phyloP scores from a whole-genome alignment of 2,329 filamentous ascomycete species.

The Aureobasidium sp. region DNA sequence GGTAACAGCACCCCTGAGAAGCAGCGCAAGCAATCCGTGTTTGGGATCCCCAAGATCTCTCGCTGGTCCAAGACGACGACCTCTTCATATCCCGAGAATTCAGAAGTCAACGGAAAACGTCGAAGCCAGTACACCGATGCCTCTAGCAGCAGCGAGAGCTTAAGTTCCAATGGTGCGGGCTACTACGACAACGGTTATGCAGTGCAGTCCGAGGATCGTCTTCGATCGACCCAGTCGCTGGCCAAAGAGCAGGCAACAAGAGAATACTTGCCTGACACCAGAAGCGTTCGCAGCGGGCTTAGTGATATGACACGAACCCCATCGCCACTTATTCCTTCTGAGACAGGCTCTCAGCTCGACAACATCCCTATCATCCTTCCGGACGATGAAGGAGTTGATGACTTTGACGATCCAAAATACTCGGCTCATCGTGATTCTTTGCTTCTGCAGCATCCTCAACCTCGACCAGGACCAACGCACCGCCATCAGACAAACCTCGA shows the following conservation, averaged over 20 bases:
- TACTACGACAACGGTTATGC: slow-evolving; percentile 44
- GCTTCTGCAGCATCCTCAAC: slow-evolving; percentile 72
- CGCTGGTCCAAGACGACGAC: slow-evolving; percentile 96
- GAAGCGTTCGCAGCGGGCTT: slow-evolving; percentile 26
- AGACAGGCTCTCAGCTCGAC: slow-evolving; percentile 28
- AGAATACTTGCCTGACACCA: slow-evolving; percentile 19
- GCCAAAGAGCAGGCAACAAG: slow-evolving; percentile 12
- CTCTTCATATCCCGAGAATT: slow-evolving; percentile 73
- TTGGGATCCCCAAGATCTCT: slow-evolving; percentile 75
- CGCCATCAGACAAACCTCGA: slow-evolving; percentile 68
- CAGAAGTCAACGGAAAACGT: slow-evolving; percentile 55
- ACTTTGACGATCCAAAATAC: slow-evolving; percentile 53
- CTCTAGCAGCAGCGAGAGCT: slow-evolving; percentile 46
- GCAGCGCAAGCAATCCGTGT: slow-evolving; percentile 73
- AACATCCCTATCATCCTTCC: slow-evolving; percentile 11
- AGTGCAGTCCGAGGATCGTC: slow-evolving; percentile 50
- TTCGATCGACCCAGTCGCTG: slow-evolving; percentile 34
- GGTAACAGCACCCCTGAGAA: slow-evolving; percentile 55
- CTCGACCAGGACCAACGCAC: slow-evolving; percentile 63
- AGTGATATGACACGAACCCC: slow-evolving; percentile 36
- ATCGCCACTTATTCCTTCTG: slow-evolving; percentile 46
- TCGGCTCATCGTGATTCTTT: slow-evolving; percentile 73
- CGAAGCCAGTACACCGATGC: slow-evolving; percentile 52
- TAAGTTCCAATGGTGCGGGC: slow-evolving; percentile 26
- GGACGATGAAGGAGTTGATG: background rate